Percentiles rank a stretch among this genome's conserved stretches.
Conservation (phyloP, 2,329 filamentous ascomycete species). For the Elsinoe perseae region DNA sequence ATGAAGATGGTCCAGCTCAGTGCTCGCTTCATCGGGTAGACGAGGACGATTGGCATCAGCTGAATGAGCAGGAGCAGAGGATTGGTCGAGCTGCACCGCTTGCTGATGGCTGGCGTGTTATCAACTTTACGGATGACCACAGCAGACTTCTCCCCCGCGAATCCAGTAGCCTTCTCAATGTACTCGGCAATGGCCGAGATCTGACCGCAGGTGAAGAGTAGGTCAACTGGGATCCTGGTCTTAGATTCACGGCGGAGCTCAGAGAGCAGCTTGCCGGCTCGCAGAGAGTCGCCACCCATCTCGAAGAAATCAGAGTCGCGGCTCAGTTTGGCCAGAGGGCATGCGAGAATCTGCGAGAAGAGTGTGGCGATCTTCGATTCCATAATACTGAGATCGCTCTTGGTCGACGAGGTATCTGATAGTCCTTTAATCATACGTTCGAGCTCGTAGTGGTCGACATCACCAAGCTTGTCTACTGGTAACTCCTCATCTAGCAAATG, state of each 20-base stretch:
- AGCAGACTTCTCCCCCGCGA: conserved; percentile 16
- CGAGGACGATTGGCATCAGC: conserved; percentile 42
- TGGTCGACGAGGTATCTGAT: conserved; percentile 21
- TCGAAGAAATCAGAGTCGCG: conserved; percentile 44
- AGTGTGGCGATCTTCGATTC: conserved; percentile 38
- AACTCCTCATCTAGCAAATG: conserved; percentile 25
- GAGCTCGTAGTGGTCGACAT: conserved; percentile 22
- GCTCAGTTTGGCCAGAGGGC: conserved; percentile 34
- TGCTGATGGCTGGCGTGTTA: conserved; percentile 18
- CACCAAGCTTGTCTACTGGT: conserved; percentile 22
- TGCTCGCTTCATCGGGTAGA: conserved; percentile 47
- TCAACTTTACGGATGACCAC: conserved; percentile 18
- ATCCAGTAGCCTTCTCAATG: conserved; percentile 30
- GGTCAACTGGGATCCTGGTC: conserved; percentile 44
- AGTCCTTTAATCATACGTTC: conserved; percentile 16
- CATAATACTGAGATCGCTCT: conserved; percentile 22
- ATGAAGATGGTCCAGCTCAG: conserved; percentile 49
- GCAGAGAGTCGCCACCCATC: conserved; percentile 48
- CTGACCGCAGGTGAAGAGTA: conserved; percentile 45
- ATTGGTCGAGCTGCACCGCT: conserved; percentile 44
- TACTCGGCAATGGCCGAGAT: conserved; percentile 34
- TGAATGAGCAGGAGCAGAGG: conserved; percentile 44
- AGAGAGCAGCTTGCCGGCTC: conserved; percentile 47
- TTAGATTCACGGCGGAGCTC: conserved; percentile 44
- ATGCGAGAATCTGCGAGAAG: conserved; percentile 42